Conservation (phyloP, 1,139 yeast species). For the Lodderomyces theae region DNA sequence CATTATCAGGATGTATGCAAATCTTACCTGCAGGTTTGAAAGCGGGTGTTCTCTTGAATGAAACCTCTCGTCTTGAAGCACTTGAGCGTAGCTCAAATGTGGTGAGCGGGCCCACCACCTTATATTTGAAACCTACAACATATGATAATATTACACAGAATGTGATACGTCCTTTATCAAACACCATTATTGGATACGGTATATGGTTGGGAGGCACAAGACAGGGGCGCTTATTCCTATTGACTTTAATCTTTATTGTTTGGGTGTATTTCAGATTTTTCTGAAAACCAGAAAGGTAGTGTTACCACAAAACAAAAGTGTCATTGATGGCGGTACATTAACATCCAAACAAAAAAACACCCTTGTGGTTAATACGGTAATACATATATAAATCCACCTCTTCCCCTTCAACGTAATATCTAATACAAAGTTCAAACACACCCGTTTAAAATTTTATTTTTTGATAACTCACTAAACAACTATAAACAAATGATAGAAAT, state of each 20-base stretch:
- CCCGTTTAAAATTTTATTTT: background rate
- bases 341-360: background rate
- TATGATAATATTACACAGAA: conserved; percentile 31
- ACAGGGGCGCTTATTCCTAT: conserved; percentile 33
- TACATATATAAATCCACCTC: background rate
- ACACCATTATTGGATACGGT: conserved; percentile 36
- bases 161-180: conserved; percentile 31
- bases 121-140: conserved; percentile 43
- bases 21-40: conserved; percentile 19
- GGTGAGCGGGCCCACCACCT: conserved; percentile 42
- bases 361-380: background rate
- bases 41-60: conserved; percentile 15
- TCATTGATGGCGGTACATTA: no score
- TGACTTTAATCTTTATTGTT: conserved; percentile 10
- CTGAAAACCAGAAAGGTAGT: background rate
- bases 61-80: conserved; percentile 5
- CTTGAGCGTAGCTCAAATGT: conserved; percentile 11
- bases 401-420: background rate
- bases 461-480: background rate
- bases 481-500: background rate
- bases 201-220: conserved; percentile 41
- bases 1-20: conserved; percentile 44
- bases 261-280: conserved; percentile 9
- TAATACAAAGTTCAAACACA: no score
- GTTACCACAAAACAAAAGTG: background rate